phyloP scores from a whole-genome alignment of 2,329 filamentous ascomycete genomes.

The Neurospora crassa region DNA sequence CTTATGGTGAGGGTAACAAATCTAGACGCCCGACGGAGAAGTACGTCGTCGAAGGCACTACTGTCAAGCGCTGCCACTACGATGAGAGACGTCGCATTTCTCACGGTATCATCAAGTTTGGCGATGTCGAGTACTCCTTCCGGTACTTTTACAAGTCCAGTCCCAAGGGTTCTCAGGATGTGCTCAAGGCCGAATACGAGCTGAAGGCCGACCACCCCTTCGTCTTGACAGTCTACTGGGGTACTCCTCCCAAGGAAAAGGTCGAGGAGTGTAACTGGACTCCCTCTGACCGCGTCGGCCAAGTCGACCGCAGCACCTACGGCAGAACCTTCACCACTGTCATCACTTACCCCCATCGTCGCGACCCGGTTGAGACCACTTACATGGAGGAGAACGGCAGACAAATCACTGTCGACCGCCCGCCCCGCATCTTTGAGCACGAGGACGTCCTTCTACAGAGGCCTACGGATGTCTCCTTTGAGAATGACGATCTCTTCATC shows the following conservation, averaged over 20 bases:
- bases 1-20: constrained; percentile 14
- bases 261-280: constrained; percentile 24
- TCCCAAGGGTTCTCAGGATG: constrained; percentile 23
- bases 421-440: constrained; percentile 21
- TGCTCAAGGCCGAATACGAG: constrained; percentile 25
- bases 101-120: constrained; percentile 21
- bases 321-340: constrained; percentile 22
- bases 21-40: constrained; percentile 21
- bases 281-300: constrained; percentile 26
- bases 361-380: constrained; percentile 27
- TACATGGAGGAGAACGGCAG: constrained; percentile 18
- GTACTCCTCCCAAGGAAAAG: constrained; percentile 20
- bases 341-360: constrained; percentile 26
- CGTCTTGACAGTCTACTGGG: constrained; percentile 27
- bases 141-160: constrained; percentile 26
- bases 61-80: constrained; percentile 22
- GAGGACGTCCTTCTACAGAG: constrained; percentile 21
- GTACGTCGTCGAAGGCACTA: constrained; percentile 15
- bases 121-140: constrained; percentile 23
- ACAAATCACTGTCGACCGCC: constrained; percentile 16
- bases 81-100: constrained; percentile 26
- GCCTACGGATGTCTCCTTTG: constrained; percentile 23
- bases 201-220: constrained; percentile 7
- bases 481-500: constrained; percentile 26
- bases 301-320: constrained; percentile 22